Evolutionary conservation across 2,329 filamentous ascomycete species (phyloP).

Genomic region (Xylariaceae sp.): DNA sequence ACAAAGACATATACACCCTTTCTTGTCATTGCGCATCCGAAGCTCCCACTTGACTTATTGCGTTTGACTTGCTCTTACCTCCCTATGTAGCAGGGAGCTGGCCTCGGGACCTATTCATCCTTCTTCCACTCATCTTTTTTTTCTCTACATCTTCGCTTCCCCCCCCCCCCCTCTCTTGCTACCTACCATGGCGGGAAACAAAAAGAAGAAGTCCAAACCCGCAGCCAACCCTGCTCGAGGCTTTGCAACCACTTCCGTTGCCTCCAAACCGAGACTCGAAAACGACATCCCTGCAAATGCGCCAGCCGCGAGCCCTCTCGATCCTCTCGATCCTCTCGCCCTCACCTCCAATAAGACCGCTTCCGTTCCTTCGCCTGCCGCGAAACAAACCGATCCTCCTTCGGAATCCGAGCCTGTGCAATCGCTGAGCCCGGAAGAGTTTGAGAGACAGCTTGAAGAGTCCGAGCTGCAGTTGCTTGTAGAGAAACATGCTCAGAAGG

Average conservation of each 20-base stretch:
- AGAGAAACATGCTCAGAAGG: slow-evolving; percentile 77
- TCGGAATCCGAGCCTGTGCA: slow-evolving; percentile 41
- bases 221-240: slow-evolving; percentile 83
- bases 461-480: slow-evolving; percentile 86
- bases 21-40: no score
- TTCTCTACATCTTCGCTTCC: not conserved
- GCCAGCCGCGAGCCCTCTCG: slow-evolving; percentile 4
- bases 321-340: slow-evolving; percentile 2
- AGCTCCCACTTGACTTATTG: no score
- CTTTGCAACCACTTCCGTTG: slow-evolving; percentile 89
- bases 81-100: not conserved
- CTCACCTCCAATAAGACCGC: slow-evolving; percentile 4
- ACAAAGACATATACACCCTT: no score
- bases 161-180: not conserved
- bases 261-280: slow-evolving; percentile 74
- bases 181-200: slow-evolving; percentile 59
- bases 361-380: slow-evolving; percentile 9
- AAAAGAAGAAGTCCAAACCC: slow-evolving; percentile 90
- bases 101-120: slow-evolving; percentile 1
- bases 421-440: slow-evolving; percentile 82
- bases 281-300: slow-evolving; percentile 14
- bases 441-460: slow-evolving; percentile 83
- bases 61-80: no score
- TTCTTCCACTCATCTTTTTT: not conserved
- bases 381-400: slow-evolving; percentile 1